Conservation (phyloP, 2,329 filamentous ascomycete genomes). For the Calycina herbarum region DNA sequence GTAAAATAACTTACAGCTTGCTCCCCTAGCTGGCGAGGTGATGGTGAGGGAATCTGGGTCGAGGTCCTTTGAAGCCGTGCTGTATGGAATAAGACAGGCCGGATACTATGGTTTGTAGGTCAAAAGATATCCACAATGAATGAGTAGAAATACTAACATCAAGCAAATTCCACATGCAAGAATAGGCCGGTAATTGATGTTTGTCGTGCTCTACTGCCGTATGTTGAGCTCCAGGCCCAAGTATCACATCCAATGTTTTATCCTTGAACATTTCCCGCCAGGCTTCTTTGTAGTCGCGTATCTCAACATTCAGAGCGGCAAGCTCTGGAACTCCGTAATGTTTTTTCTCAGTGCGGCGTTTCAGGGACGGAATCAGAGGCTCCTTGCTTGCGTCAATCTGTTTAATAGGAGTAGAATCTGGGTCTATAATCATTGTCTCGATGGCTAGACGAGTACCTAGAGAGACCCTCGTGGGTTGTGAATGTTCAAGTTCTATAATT, state of each 20-base stretch:
- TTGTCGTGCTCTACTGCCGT: constrained; percentile 54
- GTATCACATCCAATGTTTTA: constrained; percentile 49
- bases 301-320: constrained; percentile 28
- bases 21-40: neutral
- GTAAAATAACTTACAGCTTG: neutral
- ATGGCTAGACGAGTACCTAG: constrained; percentile 7
- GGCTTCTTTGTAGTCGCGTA: constrained; percentile 33
- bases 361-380: constrained; percentile 44
- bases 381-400: constrained; percentile 39
- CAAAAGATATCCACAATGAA: constrained; percentile 5
- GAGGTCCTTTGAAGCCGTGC: constrained; percentile 42
- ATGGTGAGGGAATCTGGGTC: constrained; percentile 36
- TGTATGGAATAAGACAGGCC: constrained; percentile 49
- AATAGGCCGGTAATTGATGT: constrained; percentile 48
- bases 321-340: constrained; percentile 8
- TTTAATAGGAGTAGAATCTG: constrained; percentile 8
- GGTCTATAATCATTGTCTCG: constrained; percentile 19
- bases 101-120: constrained; percentile 45
- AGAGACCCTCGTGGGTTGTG: neutral
- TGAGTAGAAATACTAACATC: constrained; percentile 43
- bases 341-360: neutral
- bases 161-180: constrained; percentile 51
- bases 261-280: constrained; percentile 37
- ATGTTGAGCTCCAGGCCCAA: constrained; percentile 50
- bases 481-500: constrained; percentile 39